Percentiles rank a stretch among this genome's conserved stretches.
Conservation (phyloP, 495 filamentous ascomycete genomes). For the Talaromyces ruber region DNA sequence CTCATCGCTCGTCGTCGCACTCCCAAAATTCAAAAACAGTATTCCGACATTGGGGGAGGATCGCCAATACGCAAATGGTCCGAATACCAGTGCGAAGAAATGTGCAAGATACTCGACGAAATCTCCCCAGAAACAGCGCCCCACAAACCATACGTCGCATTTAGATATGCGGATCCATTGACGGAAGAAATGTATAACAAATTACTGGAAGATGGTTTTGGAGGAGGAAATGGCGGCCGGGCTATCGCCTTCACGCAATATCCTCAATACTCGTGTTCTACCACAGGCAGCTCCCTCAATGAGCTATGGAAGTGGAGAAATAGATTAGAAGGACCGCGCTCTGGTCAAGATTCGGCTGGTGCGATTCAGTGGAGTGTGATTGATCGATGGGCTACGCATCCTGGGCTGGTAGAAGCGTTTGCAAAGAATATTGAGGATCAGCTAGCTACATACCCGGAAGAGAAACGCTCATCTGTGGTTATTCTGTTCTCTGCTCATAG, state of each 20-base stretch:
- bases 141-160: constrained; percentile 98
- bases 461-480: constrained; percentile 68
- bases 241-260: constrained; percentile 98
- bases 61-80: constrained; percentile 98
- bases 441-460: constrained; percentile 72
- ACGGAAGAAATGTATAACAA: constrained; percentile 87
- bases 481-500: constrained; percentile 93
- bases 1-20: constrained; percentile 80
- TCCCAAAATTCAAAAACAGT: constrained; percentile 93
- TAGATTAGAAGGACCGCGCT: constrained; percentile 70
- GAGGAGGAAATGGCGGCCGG: constrained; percentile 73
- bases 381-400: constrained; percentile 91
- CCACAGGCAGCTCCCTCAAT: constrained; percentile 91
- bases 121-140: constrained; percentile 88
- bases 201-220: constrained; percentile 82
- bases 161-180: constrained; percentile 88
- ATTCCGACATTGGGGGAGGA: constrained; percentile 89
- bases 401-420: constrained; percentile 84
- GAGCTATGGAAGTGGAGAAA: constrained; percentile 96
- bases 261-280: constrained; percentile 98
- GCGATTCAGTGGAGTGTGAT: constrained; percentile 94
- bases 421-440: constrained; percentile 81
- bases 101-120: constrained; percentile 92
- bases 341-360: constrained; percentile 45
- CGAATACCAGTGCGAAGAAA: constrained; percentile 81